Percentiles rank a stretch among this genome's conserved stretches.
These are phyloP conservation scores for Cocos nucifera DNA, from an alignment of 176 grass and related monocot genomes.

Conservation along the genomic window DNA sequence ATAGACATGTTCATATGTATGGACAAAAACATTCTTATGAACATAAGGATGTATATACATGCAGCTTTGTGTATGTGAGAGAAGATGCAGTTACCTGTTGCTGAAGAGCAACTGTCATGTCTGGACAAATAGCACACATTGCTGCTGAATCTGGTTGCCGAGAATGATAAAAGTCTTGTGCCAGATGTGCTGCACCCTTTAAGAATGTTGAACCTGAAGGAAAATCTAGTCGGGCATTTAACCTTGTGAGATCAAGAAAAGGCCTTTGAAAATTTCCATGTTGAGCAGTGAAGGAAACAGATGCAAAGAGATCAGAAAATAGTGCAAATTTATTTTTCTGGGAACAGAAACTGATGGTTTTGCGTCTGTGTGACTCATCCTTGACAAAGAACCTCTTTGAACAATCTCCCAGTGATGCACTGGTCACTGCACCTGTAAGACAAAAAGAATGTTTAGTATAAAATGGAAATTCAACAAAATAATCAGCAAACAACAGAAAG, in stretches of 20 bases:
- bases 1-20: too few relatives aligned
- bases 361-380: constrained; percentile 25
- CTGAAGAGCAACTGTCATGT: constrained; percentile 68
- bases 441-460: neutral
- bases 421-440: constrained; percentile 62
- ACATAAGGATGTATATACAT: neutral
- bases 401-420: constrained; percentile 60
- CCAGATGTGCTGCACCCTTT: constrained; percentile 47
- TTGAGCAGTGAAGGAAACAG: constrained; percentile 68
- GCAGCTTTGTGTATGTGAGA: neutral
- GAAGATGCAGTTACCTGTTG: constrained; percentile 59
- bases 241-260: constrained; percentile 76
- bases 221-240: constrained; percentile 56
- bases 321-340: constrained; percentile 51
- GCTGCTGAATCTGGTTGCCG: constrained; percentile 40
- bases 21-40: too few relatives aligned
- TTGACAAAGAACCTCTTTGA: constrained; percentile 30
- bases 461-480: too few relatives aligned
- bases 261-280: constrained; percentile 83
- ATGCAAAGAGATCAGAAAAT: constrained; percentile 69
- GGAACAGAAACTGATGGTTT: constrained; percentile 27
- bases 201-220: constrained; percentile 67
- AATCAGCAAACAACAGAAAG: too few relatives aligned
- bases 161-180: constrained; percentile 63
- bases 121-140: constrained; percentile 62